Evolutionary conservation across 306 rosid genomes (phyloP), one percentile per base, ranked within the genome.

Genomic region (Vigna unguiculata): DNA sequence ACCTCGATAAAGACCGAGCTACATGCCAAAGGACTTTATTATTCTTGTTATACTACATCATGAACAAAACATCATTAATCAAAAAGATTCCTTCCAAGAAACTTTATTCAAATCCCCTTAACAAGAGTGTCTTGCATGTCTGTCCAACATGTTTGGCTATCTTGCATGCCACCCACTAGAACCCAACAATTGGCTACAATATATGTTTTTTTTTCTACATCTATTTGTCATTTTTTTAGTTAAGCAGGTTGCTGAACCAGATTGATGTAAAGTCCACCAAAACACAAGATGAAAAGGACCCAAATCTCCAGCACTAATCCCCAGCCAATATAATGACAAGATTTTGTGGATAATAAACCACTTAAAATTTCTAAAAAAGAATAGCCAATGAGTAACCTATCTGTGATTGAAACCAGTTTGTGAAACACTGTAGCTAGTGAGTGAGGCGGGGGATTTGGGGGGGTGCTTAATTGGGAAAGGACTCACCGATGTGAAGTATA

Each of bases 401-500:
- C 9, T 3, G 25, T 47, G 53, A 38, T 60, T 59, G 24, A 22
- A 71, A 52, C 25, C 67, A 71, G 17, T 36, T 51, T 40, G 11
- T 38, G 24, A 24, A 65, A 49, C 6, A 68, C 9, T 49, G 3
- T 6, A n/a, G 62, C 47, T 11, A 7, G 34, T 57, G 17, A 59
- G 22, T 28, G 32, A 4, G 32, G 32, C 3, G 32, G 32, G 32
- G 4, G 32, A 28, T n/a, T n/a, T n/a, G n/a, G 32, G 3, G 32
- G 32, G 32, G 32, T 28, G 32, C n/a, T n/a, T n/a, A n/a, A n/a
- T n/a, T n/a, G n/a, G n/a, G 52, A 52, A 43, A 70, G 25, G 70
- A 87, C 98, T 89, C 57, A 92, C 98, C 10, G 98, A 94, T 75
- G 98, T 94, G 77, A 94, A 94, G 82, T 94, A 94, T 28, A 94